These are phyloP conservation scores for Penicillium paradoxum DNA, from an alignment of 495 filamentous ascomycete species.

Conservation along the genomic window DNA sequence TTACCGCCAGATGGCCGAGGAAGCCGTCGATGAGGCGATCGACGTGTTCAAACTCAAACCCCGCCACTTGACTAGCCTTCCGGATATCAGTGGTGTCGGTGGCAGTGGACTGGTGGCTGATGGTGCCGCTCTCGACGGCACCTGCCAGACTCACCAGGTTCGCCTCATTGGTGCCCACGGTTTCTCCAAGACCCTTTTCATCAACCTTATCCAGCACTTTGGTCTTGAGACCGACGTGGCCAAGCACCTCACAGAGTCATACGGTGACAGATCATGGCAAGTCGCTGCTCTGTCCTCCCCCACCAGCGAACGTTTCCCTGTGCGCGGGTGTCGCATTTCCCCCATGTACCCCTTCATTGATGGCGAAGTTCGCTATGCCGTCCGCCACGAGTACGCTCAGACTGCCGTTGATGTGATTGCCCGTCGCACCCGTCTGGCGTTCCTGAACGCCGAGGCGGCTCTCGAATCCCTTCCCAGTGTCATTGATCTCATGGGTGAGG, in stretches of 20 bases:
- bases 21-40: slow-evolving; percentile 89
- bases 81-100: slow-evolving; percentile 74
- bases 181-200: slow-evolving; percentile 92
- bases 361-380: slow-evolving; percentile 87
- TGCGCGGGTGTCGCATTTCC: slow-evolving; percentile 77
- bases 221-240: slow-evolving; percentile 94
- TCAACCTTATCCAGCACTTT: slow-evolving; percentile 97
- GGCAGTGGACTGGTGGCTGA: slow-evolving; percentile 58
- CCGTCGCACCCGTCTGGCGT: slow-evolving; percentile 80
- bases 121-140: slow-evolving; percentile 70
- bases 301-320: slow-evolving; percentile 80
- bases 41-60: slow-evolving; percentile 67
- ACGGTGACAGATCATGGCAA: slow-evolving; percentile 94
- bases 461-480: slow-evolving; percentile 83
- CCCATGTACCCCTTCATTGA: slow-evolving; percentile 92
- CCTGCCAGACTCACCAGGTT: slow-evolving; percentile 87
- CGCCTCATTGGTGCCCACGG: slow-evolving; percentile 91
- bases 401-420: slow-evolving; percentile 90
- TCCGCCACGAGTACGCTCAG: slow-evolving; percentile 89
- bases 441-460: slow-evolving; percentile 92
- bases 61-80: slow-evolving; percentile 52
- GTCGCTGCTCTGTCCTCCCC: slow-evolving; percentile 81
- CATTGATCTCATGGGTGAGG: slow-evolving; percentile 90
- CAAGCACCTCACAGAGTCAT: slow-evolving; percentile 80
- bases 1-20: slow-evolving; percentile 98